Conservation (phyloP, 768 basidiomycete genomes). For the Lentinus tigrinus region DNA sequence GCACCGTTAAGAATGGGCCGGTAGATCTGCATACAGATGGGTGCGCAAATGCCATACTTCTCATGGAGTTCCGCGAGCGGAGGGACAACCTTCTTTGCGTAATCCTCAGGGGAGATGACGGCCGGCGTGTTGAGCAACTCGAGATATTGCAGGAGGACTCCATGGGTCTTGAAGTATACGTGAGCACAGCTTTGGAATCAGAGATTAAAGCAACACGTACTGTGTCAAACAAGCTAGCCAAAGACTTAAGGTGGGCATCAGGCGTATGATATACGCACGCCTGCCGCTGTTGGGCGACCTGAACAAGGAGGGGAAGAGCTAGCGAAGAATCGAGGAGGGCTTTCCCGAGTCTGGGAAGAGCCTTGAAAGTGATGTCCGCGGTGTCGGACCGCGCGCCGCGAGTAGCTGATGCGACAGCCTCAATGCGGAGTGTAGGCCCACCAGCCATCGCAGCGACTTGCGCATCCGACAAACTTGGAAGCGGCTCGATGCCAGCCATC, state of each 20-base stretch:
- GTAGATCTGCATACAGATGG: slow-evolving; percentile 92
- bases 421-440: slow-evolving; percentile 81
- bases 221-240: slow-evolving; percentile 85
- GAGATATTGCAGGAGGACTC: slow-evolving; percentile 87
- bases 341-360: slow-evolving; percentile 65
- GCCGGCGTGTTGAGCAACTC: slow-evolving; percentile 79
- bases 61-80: slow-evolving; percentile 69
- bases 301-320: slow-evolving; percentile 86
- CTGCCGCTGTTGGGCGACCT: slow-evolving; percentile 89
- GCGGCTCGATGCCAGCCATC: slow-evolving; percentile 92
- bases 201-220: slow-evolving; percentile 47
- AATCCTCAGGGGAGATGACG: slow-evolving; percentile 68
- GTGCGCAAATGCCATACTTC: slow-evolving; percentile 76
- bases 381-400: slow-evolving; percentile 76
- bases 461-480: slow-evolving; percentile 84
- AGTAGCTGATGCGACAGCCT: slow-evolving; percentile 78
- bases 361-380: slow-evolving; percentile 60
- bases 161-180: slow-evolving; percentile 65
- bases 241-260: slow-evolving; percentile 79
- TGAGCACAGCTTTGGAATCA: slow-evolving; percentile 2
- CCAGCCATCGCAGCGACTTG: slow-evolving; percentile 92
- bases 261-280: slow-evolving; percentile 74
- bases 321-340: slow-evolving; percentile 66
- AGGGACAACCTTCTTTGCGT: slow-evolving; percentile 73
- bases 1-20: slow-evolving; percentile 73